These are phyloP conservation scores for Solanum boliviense DNA, from an alignment of 257 asterid genomes.

Conservation along the genomic window DNA sequence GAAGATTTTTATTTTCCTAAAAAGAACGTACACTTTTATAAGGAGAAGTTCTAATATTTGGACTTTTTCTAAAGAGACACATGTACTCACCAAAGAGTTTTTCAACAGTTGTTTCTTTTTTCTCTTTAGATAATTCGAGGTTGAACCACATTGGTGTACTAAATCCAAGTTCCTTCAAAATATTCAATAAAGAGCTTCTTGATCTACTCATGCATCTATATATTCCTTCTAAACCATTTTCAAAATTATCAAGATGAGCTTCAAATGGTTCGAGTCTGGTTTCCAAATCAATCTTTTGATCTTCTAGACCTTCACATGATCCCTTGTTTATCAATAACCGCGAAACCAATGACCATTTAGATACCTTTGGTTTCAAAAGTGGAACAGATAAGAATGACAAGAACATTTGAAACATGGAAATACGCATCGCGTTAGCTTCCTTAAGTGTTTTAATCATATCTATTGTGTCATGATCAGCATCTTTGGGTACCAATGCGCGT, in stretches of 20 bases:
- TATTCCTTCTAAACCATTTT: not conserved
- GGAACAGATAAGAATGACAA: conserved; percentile 13
- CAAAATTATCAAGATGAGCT: not conserved
- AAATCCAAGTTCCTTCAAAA: not conserved
- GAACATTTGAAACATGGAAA: not conserved
- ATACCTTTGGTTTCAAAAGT: conserved; percentile 15
- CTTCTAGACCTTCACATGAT: not conserved
- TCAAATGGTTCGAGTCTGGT: not conserved
- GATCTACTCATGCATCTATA: conserved; percentile 1
- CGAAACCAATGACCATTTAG: conserved; percentile 28
- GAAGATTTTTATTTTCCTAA: not conserved
- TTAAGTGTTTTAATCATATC: not conserved
- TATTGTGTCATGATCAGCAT: not conserved
- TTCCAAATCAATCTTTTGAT: not conserved
- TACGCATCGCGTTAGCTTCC: not conserved
- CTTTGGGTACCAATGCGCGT: not conserved
- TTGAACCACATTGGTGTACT: not conserved
- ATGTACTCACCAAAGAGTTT: not conserved
- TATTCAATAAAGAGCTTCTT: not conserved
- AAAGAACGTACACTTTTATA: not conserved
- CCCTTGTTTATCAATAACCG: conserved; percentile 16
- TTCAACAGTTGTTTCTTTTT: not conserved
- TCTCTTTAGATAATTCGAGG: not conserved
- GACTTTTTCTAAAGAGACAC: not conserved
- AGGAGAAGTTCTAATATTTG: not conserved